Percentiles rank a stretch among this genome's conserved stretches.
Evolutionary conservation across 2,329 filamentous ascomycete species (phyloP).

Genomic region (Leptographium procerum): DNA sequence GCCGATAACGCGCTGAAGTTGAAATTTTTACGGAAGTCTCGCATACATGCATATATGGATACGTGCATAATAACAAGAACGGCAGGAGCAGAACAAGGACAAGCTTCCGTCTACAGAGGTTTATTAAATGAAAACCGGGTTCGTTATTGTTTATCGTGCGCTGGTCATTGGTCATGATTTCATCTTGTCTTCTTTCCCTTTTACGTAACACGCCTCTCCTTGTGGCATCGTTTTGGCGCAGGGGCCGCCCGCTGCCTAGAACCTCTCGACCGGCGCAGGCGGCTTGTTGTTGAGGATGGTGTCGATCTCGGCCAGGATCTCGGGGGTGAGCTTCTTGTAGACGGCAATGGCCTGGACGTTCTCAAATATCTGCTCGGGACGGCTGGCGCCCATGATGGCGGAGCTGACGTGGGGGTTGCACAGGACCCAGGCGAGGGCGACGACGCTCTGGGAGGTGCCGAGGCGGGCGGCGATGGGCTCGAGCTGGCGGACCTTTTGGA

Average conservation of each 20-base stretch:
- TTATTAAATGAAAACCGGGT: background rate
- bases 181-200: too few species aligned
- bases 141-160: too few species aligned
- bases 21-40: background rate
- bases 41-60: background rate
- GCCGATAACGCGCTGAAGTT: background rate
- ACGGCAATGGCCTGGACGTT: conserved; percentile 41
- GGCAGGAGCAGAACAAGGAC: too few species aligned
- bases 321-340: conserved; percentile 44
- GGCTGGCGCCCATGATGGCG: conserved; percentile 50
- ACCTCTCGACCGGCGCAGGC: conserved; percentile 25
- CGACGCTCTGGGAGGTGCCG: conserved; percentile 41
- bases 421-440: conserved; percentile 51
- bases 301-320: conserved; percentile 49
- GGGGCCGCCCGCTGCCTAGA: conserved; percentile 10
- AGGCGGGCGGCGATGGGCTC: conserved; percentile 53
- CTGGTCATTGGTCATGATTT: too few species aligned
- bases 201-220: too few species aligned
- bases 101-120: background rate
- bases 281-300: conserved; percentile 47
- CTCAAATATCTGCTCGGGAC: conserved; percentile 46
- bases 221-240: too few species aligned
- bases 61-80: background rate
- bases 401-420: conserved; percentile 49
- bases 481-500: conserved; percentile 45